Base-by-base conservation (phyloP, 2,329 filamentous ascomycete genomes). In the Neoarthrinium moseri region DNA sequence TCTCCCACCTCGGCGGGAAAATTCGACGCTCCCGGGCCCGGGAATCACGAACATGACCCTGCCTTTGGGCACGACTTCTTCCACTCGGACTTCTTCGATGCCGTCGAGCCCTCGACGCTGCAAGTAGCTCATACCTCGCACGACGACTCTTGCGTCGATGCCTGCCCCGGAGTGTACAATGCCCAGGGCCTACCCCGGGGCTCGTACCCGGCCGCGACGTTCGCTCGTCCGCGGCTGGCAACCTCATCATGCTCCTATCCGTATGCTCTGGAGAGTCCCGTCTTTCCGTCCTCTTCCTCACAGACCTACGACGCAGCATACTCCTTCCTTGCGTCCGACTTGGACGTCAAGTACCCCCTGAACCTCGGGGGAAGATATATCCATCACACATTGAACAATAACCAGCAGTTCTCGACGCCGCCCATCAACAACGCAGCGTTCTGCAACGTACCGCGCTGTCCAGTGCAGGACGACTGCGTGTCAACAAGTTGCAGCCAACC, bases 401-500 rank as follows among this genome's bases (percentile, higher is more conserved):
- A 22, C 20, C 42, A 45, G 22, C 42, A 45, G 11, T 37, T 27
- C 20, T 21, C 23, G 15, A 38, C 32, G 6, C n/a, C n/a, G n/a
- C 13, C 32, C 6, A 6, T 45, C n/a, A 27, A 34, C 21, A 17
- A 13, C 30, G 12, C 21, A 5, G 34, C 11, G 2, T 26, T 45
- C 20, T 27, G 22, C 22, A 29, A 11, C 13, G 38, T 38, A 12
- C 11, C 22, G 13, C 42, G 38, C 11, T 38, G 34, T 13, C 12
- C 12, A 5, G 33, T 20, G 8, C 11, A 11, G 11, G 23, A 36
- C 12, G 34, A 45, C 10, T 38, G 23, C 18, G 35, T 22, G 15
- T 45, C 43, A 4, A 15, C 8, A 12, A 34, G 32, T 15, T 57
- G 53, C 24, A 56, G 57, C 26, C 51, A 54, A 41, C 45, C 51